These are phyloP conservation scores for Pythium aristosporum DNA, from an alignment of 352 stramenopile species.

Conservation along the genomic window DNA sequence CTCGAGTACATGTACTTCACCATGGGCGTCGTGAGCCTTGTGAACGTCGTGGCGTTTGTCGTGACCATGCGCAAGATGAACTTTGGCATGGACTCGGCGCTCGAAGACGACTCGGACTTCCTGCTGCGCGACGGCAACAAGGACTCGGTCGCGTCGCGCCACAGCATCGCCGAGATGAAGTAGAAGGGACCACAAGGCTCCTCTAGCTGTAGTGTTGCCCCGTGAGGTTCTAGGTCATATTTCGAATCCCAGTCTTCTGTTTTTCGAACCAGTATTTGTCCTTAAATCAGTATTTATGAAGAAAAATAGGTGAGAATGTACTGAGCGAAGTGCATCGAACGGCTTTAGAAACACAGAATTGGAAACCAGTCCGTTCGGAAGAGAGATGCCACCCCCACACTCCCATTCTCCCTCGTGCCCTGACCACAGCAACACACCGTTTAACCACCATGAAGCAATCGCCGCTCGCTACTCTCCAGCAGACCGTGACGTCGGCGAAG, in stretches of 20 bases:
- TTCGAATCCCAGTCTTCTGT: no score
- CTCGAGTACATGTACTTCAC: conserved; percentile 92
- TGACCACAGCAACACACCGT: background rate
- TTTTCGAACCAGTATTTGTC: no score
- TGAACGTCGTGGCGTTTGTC: conserved; percentile 76
- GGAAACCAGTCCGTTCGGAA: no score
- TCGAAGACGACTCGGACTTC: conserved; percentile 42
- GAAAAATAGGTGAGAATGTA: no score
- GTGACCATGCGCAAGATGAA: conserved; percentile 86
- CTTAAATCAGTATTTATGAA: no score
- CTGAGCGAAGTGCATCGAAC: no score
- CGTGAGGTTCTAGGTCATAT: no score
- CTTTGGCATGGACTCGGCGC: conserved; percentile 77
- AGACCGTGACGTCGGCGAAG: background rate
- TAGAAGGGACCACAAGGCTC: background rate
- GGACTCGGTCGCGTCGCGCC: conserved; percentile 21
- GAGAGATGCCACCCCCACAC: no score
- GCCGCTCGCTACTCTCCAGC: conserved; percentile 6
- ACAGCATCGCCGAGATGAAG: conserved; percentile 24
- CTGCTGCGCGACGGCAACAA: conserved; percentile 14
- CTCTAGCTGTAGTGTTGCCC: no score
- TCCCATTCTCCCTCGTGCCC: background rate
- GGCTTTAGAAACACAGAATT: no score
- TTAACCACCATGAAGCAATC: background rate
- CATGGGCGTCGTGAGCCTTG: conserved; percentile 58